Base-by-base conservation (phyloP, 306 rosid genomes). In the Cicer cuneatum region DNA sequence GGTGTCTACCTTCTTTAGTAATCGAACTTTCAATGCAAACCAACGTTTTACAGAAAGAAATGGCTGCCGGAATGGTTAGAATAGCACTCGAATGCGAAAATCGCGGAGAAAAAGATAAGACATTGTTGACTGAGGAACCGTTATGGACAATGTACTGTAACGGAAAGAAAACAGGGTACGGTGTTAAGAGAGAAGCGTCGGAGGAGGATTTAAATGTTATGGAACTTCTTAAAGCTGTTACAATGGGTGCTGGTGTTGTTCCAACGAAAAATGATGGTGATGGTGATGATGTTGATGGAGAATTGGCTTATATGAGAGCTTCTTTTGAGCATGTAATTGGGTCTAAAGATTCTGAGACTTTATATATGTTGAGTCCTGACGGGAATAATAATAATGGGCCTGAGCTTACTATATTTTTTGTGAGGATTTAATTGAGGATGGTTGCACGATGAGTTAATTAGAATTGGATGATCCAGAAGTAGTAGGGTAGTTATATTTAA, bases 161-260 rank as follows among this genome's bases (percentile, higher is more conserved):
- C 0, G 98, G 97, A 21, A 93, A 93, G 82, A 93, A 90, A 69
- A 73, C 41, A 0, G 98, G 98, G 0, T 90, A 90, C 12, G 96
- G 89, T 3, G 83, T 89, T 7, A 88, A 56, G 79, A 88, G 96
- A 67, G 96, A 89, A 6, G 85, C 97, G 0, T 52, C 85, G 0
- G 96, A 80, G 16, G 96, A 89, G 35, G 98, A 93, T 8, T 73
- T 90, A 21, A 61, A 40, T 8, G 86, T 88, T 1, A 93, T 93
- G 97, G 96, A 93, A 74, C 42, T 83, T 41, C 90, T 93, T 1
- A 88, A 74, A 77, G 83, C 97, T 0, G 88, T 84, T 15, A 75
- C 97, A 0, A 93, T 90, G 98, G 97, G 97, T 2, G 98, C 93
- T 3, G 97, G 96, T 1, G 90, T 93, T 5, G 76, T 93, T 67